Evolutionary conservation across 768 basidiomycete genomes (phyloP).

Genomic region (Phlebiopsis gigantea): DNA sequence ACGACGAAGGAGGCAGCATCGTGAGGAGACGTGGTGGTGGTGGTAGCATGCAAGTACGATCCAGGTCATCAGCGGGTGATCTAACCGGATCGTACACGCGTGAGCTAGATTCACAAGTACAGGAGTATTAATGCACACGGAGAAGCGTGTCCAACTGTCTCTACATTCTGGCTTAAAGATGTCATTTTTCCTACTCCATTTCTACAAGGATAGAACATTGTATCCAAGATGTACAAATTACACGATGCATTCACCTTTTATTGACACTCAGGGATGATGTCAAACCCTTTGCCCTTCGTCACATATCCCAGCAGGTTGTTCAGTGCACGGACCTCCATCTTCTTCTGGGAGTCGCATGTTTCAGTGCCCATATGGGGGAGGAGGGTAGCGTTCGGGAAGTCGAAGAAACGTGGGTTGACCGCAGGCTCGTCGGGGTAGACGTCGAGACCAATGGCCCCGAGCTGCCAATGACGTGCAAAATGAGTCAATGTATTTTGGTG

Average conservation of each 20-base stretch:
- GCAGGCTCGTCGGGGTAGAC: conserved; percentile 83
- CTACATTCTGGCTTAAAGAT: neutral
- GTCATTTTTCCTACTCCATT: neutral
- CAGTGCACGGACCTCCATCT: conserved; percentile 84
- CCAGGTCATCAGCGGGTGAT: no score
- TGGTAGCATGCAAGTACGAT: no score
- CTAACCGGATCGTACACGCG: no score
- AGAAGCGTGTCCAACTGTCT: no score
- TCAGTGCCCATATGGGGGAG: conserved; percentile 92
- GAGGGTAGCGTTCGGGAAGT: conserved; percentile 75
- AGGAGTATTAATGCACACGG: no score
- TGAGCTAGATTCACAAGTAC: no score
- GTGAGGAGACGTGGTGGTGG: no score
- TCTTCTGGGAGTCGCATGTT: conserved; percentile 69
- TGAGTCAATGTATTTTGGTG: neutral
- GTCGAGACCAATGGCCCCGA: conserved; percentile 77
- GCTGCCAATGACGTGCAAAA: conserved; percentile 33
- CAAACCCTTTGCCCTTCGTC: conserved; percentile 53
- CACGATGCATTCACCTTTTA: neutral
- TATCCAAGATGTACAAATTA: neutral
- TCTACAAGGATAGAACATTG: neutral
- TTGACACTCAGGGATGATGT: conserved; percentile 55
- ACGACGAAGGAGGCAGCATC: no score
- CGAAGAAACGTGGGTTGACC: conserved; percentile 71
- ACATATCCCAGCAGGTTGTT: conserved; percentile 71